A percentile compares a stretch with the other conserved stretches of the same genome.
Conservation (phyloP, 2,329 filamentous ascomycete species). For the Camptophora hylomeconis region DNA sequence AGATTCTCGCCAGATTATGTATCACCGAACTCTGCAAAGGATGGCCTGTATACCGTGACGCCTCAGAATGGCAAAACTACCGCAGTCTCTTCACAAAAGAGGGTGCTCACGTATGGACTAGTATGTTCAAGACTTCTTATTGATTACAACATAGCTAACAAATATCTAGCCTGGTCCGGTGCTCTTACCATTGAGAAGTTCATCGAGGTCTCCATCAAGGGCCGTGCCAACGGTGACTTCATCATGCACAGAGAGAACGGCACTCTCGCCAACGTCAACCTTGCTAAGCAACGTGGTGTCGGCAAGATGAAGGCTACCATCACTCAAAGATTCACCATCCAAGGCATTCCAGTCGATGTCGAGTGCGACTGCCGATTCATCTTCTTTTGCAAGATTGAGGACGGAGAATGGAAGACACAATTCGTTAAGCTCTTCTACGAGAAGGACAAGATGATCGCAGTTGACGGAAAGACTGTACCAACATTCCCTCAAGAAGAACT, state of each 20-base stretch:
- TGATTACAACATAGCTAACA: slow-evolving; percentile 3
- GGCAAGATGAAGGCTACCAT: slow-evolving; percentile 44
- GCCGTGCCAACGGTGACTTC: slow-evolving; percentile 39
- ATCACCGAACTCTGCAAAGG: slow-evolving; percentile 41
- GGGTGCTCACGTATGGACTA: slow-evolving; percentile 36
- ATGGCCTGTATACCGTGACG: slow-evolving; percentile 41
- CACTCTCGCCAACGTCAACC: slow-evolving; percentile 33
- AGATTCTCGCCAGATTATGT: slow-evolving; percentile 33
- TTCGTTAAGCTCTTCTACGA: slow-evolving; percentile 9
- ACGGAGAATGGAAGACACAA: slow-evolving; percentile 7
- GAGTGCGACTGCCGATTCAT: slow-evolving; percentile 40
- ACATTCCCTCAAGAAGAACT: slow-evolving; percentile 27
- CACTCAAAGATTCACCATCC: slow-evolving; percentile 34
- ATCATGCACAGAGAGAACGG: slow-evolving; percentile 46
- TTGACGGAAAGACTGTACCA: slow-evolving; percentile 30
- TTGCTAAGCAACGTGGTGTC: slow-evolving; percentile 28
- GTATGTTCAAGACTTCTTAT: slow-evolving; percentile 21
- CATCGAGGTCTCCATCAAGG: slow-evolving; percentile 37
- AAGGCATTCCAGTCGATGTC: slow-evolving; percentile 31
- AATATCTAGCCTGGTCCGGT: slow-evolving; percentile 33
- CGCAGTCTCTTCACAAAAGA: slow-evolving; percentile 35
- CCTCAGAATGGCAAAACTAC: slow-evolving; percentile 42
- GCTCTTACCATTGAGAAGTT: slow-evolving; percentile 32
- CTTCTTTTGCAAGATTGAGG: slow-evolving; percentile 30
- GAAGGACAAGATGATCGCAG: slow-evolving; percentile 32